These are phyloP conservation scores for Barnettozyma wickerhamii DNA, from an alignment of 805 yeast species.

Conservation along the genomic window DNA sequence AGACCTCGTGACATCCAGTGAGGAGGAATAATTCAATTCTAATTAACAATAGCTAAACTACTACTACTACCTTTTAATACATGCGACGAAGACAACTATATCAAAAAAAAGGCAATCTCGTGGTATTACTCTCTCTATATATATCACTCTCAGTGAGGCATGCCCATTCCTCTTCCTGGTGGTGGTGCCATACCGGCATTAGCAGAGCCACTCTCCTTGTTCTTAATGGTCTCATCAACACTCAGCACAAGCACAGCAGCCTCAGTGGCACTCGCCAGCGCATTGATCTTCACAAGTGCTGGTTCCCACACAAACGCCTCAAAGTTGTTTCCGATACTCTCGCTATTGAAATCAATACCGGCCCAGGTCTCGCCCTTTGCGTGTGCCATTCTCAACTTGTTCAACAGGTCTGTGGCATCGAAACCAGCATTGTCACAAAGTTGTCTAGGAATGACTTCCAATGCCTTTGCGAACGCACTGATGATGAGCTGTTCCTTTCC, in stretches of 20 bases:
- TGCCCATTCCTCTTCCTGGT: constrained; percentile 69
- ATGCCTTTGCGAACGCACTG: constrained; percentile 88
- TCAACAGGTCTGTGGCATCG: constrained; percentile 92
- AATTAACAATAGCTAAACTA: too few relatives aligned
- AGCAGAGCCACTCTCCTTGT: constrained; percentile 57
- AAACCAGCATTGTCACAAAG: constrained; percentile 98
- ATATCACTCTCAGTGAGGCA: constrained; percentile 36
- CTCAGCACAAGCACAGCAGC: constrained; percentile 90
- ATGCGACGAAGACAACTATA: too few relatives aligned
- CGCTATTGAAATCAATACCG: constrained; percentile 89
- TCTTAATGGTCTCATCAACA: constrained; percentile 92
- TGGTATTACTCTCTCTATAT: not conserved
- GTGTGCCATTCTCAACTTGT: constrained; percentile 87
- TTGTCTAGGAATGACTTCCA: constrained; percentile 96
- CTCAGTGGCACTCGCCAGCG: constrained; percentile 93
- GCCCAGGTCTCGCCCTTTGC: constrained; percentile 89
- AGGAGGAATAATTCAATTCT: too few relatives aligned
- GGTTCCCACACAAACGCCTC: constrained; percentile 96
- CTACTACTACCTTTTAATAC: too few relatives aligned
- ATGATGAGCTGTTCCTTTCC: constrained; percentile 95
- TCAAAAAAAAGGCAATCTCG: too few relatives aligned
- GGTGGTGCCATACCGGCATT: constrained; percentile 46
- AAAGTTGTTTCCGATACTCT: constrained; percentile 78
- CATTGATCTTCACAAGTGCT: constrained; percentile 86
- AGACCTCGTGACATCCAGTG: constrained; percentile 21